Base-by-base conservation (phyloP, 495 filamentous ascomycete genomes). In the Lindgomyces ingoldianus region DNA sequence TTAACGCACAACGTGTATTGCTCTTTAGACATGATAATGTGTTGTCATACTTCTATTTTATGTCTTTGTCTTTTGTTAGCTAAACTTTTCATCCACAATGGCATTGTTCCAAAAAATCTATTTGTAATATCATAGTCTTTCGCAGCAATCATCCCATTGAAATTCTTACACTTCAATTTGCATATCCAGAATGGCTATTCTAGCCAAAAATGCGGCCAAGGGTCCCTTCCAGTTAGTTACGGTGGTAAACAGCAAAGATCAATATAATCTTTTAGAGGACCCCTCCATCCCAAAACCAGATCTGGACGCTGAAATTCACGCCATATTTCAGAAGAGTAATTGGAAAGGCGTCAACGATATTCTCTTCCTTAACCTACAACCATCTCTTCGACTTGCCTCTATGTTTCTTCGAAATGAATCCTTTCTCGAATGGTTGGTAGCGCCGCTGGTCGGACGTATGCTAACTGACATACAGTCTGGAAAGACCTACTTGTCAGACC, bases 341-440 rank as follows among this genome's bases (percentile, higher is more conserved):
- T 65, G 61, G 16, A 22, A 10, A 27, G 27, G 61, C 44, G 27
- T 24, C 18, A 19, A 25, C 14, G 16, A 26, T 16, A 22, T 29
- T 4, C 16, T 57, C 2, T 67, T 62, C 33, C 16, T 42, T 14
- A 55, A 57, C 16, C 19, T 70, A 16, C 30, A 46, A 39, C 67
- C 59, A 46, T 12, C 57, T 14, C 67, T 70, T 30, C 67, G 57
- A 12, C 52, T 70, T 8, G 67, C 61, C 16, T 70, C 67, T 14
- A 49, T 70, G 56, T 70, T 65, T 48, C 67, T 70, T 19, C 11
- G 58, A 6, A 27, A 60, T 12, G 62, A 65, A 14, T 39, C 57
- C 8, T 41, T 60, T 22, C 30, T 70, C 27, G 57, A 65, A 56
- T 70, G 49, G 45, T 70, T 65, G 27, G 46, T 70, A 10, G 25